Evolutionary conservation across 345 rosid genomes (phyloP).

Genomic region (Limnanthes douglasii): DNA sequence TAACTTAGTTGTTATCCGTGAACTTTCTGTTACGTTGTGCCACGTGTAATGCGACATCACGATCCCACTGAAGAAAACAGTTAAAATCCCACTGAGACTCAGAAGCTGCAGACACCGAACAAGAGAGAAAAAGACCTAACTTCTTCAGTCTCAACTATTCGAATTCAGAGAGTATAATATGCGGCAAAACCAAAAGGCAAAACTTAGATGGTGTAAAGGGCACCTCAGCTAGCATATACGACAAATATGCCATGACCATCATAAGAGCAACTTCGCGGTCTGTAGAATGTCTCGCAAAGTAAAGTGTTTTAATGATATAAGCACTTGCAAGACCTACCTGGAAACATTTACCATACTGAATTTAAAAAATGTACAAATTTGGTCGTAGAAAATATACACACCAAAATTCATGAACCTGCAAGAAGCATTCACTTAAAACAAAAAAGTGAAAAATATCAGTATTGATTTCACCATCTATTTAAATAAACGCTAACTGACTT

Average conservation of each 20-base stretch:
- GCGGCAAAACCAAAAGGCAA: background rate
- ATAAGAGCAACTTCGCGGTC: conserved; percentile 53
- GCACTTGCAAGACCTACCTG: conserved; percentile 56
- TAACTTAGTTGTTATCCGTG: conserved; percentile 62
- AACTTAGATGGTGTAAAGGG: background rate
- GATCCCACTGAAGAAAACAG: conserved; percentile 58
- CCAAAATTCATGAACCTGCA: too few species aligned
- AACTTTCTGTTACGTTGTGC: conserved; percentile 64
- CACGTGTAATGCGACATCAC: conserved; percentile 66
- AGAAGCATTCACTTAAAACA: too few species aligned
- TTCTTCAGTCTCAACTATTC: background rate
- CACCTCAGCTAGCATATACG: conserved; percentile 68
- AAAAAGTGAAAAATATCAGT: too few species aligned
- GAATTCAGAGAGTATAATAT: too few species aligned
- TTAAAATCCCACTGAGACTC: conserved; percentile 53
- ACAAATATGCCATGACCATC: conserved; percentile 62
- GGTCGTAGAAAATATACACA: too few species aligned
- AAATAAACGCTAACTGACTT: conserved; percentile 16
- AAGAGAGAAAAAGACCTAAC: background rate
- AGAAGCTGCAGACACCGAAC: conserved; percentile 40
- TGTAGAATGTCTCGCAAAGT: conserved; percentile 61
- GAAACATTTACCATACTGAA: too few species aligned
- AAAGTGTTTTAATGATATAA: conserved; percentile 48
- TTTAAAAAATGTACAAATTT: too few species aligned
- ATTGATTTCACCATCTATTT: too few species aligned